A percentile compares a stretch with the other conserved stretches of the same genome.
Conservation (phyloP, 2,329 filamentous ascomycete species). For the Leptographium wingfieldii region DNA sequence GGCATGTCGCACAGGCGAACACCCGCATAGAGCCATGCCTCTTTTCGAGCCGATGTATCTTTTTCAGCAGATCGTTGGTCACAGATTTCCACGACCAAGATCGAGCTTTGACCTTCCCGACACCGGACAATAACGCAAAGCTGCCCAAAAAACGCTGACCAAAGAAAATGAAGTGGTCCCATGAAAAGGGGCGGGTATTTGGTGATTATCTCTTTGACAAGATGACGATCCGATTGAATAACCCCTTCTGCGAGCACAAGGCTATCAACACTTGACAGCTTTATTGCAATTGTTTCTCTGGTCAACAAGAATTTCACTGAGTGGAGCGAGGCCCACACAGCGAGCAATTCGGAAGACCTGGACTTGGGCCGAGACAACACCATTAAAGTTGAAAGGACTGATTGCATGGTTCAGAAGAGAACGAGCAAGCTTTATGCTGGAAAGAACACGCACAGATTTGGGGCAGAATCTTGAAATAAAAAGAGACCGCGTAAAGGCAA, state of each 20-base stretch:
- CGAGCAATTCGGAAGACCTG: not conserved
- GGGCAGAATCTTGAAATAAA: not conserved
- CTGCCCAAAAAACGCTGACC: not conserved
- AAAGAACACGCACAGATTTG: not conserved
- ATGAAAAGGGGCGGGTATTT: not conserved
- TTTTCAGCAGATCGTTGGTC: not conserved
- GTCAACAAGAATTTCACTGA: not conserved
- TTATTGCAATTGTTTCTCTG: not conserved
- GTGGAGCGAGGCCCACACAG: not conserved
- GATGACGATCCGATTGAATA: not conserved
- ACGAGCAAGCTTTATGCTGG: not conserved
- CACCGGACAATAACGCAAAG: not conserved
- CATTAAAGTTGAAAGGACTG: not conserved
- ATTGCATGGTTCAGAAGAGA: not conserved
- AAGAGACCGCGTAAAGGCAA: not conserved
- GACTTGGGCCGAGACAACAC: not conserved
- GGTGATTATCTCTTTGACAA: not conserved
- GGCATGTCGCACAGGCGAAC: conserved; percentile 6
- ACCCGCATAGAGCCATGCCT: not conserved
- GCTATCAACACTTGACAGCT: not conserved
- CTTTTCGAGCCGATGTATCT: not conserved
- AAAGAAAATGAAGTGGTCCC: not conserved
- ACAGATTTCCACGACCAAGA: not conserved
- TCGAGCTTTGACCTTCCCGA: not conserved
- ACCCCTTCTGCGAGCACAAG: not conserved